Evolutionary conservation across 2,329 filamentous ascomycete genomes (phyloP), one percentile per base, ranked within the genome.

Genomic region (Byssothecium circinans): DNA sequence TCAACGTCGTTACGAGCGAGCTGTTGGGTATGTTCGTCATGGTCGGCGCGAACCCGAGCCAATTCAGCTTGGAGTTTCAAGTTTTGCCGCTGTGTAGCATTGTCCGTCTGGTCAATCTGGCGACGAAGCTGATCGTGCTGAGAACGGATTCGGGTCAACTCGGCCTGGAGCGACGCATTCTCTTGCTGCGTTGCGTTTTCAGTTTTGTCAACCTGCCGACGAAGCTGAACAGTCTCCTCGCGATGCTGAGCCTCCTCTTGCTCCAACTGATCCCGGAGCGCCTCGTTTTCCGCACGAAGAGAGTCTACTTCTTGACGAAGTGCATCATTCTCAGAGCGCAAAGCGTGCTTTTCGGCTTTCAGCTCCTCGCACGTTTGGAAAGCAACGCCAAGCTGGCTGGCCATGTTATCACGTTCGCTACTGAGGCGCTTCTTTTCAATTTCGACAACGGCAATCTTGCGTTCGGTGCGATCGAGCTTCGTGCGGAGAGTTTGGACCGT

Each of bases 361-460:
- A 78, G 57, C 56, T 74, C 75, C 61, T 74, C 81, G 55, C 81
- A 80, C 27, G 80, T 82, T 46, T 77, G 74, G 43, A 81, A 84
- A 4, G 83, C 83, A 41, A 83, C 77, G 22, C 81, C 80, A 5
- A 85, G 75, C 58, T 85, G 84, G 42, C 78, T 78, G 40, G 86
- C 75, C 30, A 86, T 80, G 38, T 83, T 81, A 56, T 88, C 85
- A 23, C 84, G 80, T 67, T 89, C 86, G 23, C 81, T 77, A 2
- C 78, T 76, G 34, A 87, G 70, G 3, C 83, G 80, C 52, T 85
- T 81, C 49, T 81, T 83, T 52, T 84, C 80, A 43, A 84, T 83
- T 41, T 87, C 82, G 29, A 79, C 76, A n/a, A 82, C 76, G 50
- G 79, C 82, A 19, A 81, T 74, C 61, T 85, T 85, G 36, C 81